A percentile compares a stretch with the other conserved stretches of the same genome.
Conservation (phyloP, 1,284 basidiomycete genomes). For the Moniliophthora roreri region DNA sequence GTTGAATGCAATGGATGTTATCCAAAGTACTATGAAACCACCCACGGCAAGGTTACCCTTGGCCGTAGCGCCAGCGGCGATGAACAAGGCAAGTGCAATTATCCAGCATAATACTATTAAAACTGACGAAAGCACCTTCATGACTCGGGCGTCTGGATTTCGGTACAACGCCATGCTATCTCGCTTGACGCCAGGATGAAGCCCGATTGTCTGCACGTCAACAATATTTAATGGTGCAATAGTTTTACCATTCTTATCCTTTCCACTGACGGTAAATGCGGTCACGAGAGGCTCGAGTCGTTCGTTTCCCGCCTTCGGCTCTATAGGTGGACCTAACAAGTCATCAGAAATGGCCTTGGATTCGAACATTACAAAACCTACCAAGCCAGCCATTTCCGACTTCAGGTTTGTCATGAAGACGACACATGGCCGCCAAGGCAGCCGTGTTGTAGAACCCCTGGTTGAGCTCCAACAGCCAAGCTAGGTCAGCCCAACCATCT, state of each 20-base stretch:
- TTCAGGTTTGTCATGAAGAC: slow-evolving; percentile 9
- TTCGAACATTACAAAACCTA: too few species aligned
- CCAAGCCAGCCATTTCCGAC: slow-evolving; percentile 22
- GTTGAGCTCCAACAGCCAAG: slow-evolving; percentile 27
- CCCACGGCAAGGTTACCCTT: too few species aligned
- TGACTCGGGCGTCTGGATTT: not conserved
- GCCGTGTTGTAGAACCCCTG: slow-evolving; percentile 28
- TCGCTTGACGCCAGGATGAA: slow-evolving; percentile 8
- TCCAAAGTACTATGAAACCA: too few species aligned
- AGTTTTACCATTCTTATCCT: not conserved
- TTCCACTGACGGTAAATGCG: slow-evolving; percentile 20
- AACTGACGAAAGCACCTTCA: too few species aligned
- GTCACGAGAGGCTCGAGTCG: slow-evolving; percentile 22
- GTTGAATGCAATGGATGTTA: not conserved
- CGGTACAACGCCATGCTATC: slow-evolving; percentile 15
- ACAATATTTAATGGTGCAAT: slow-evolving; percentile 12
- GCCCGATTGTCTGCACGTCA: slow-evolving; percentile 6
- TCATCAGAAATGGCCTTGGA: too few species aligned
- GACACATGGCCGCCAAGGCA: slow-evolving; percentile 21
- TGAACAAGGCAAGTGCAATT: too few species aligned
- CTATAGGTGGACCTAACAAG: slow-evolving; percentile 15
- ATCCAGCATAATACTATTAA: too few species aligned
- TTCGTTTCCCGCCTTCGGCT: slow-evolving; percentile 20
- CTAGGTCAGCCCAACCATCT: slow-evolving; percentile 25
- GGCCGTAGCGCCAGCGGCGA: too few species aligned